These are phyloP conservation scores for Termitomyces bulborhizus DNA, from an alignment of 768 basidiomycete genomes.

Conservation along the genomic window DNA sequence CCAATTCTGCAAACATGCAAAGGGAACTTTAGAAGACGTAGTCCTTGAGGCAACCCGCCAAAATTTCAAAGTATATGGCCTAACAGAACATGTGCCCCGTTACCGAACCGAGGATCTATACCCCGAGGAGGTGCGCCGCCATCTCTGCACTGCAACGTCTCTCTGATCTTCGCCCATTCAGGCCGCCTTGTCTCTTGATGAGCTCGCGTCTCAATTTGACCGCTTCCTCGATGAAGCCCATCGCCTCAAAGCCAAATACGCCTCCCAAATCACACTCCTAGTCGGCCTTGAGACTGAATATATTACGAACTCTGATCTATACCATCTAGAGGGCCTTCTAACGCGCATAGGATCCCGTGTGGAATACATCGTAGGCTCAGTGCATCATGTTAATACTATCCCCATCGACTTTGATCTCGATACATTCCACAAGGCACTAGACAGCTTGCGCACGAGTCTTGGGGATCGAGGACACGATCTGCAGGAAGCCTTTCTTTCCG, in stretches of 20 bases:
- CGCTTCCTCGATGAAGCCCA: constrained; percentile 76
- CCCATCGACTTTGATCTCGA: constrained; percentile 89
- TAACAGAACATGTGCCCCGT: too few relatives aligned
- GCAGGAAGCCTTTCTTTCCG: constrained; percentile 44
- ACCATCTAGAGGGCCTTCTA: constrained; percentile 49
- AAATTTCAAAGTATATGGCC: constrained; percentile 20
- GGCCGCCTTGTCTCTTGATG: constrained; percentile 46
- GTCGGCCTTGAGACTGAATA: constrained; percentile 18
- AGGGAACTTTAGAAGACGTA: constrained; percentile 74
- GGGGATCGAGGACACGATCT: constrained; percentile 5
- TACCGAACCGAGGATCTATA: too few relatives aligned
- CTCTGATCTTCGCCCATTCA: constrained; percentile 21
- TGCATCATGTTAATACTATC: constrained; percentile 84
- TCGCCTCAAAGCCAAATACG: constrained; percentile 44
- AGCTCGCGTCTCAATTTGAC: constrained; percentile 60
- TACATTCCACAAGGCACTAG: constrained; percentile 62
- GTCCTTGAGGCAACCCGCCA: constrained; percentile 74
- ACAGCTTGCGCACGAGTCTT: constrained; percentile 22
- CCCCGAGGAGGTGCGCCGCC: not conserved
- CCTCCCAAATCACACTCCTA: too few relatives aligned
- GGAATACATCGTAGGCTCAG: constrained; percentile 87
- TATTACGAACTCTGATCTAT: constrained; percentile 66
- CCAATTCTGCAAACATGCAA: constrained; percentile 89
- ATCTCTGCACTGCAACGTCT: not conserved
- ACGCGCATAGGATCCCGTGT: constrained; percentile 41